Evolutionary conservation across 2,329 filamentous ascomycete genomes (phyloP).

Genomic region (Fusarium avenaceum): DNA sequence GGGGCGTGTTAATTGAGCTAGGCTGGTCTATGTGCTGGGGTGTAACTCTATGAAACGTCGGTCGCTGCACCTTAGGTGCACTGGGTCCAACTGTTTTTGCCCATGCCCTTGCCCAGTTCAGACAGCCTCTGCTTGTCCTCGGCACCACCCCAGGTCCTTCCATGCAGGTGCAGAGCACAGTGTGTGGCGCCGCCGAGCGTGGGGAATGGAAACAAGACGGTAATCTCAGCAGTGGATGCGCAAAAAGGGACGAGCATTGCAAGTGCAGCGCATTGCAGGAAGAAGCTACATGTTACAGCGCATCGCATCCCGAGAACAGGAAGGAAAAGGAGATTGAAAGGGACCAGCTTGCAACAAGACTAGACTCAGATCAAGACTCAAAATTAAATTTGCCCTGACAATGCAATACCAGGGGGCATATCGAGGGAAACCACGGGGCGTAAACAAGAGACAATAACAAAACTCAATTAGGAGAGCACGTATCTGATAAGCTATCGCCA

Average conservation of each 20-base stretch:
- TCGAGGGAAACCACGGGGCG: constrained; percentile 10
- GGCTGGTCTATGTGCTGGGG: constrained; percentile 28
- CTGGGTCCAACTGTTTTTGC: constrained; percentile 27
- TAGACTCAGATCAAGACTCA: constrained; percentile 24
- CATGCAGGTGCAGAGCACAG: constrained; percentile 47
- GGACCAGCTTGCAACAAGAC: constrained; percentile 11
- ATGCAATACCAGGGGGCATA: constrained; percentile 17
- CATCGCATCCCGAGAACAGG: neutral
- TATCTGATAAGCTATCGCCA: constrained; percentile 16
- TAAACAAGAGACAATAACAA: constrained; percentile 32
- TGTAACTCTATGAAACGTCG: constrained; percentile 41
- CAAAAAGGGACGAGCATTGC: constrained; percentile 24
- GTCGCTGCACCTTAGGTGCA: constrained; percentile 46
- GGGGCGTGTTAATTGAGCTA: constrained; percentile 29
- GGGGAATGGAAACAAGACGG: constrained; percentile 52
- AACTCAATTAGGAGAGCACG: constrained; percentile 25
- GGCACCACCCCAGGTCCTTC: constrained; percentile 43
- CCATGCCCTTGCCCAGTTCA: constrained; percentile 37
- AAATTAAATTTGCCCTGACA: constrained; percentile 22
- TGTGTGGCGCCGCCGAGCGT: constrained; percentile 44
- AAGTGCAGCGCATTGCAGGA: constrained; percentile 5
- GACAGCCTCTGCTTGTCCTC: constrained; percentile 42
- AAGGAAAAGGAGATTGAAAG: constrained; percentile 25
- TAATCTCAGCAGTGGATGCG: constrained; percentile 46
- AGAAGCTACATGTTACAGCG: neutral